phyloP scores from a whole-genome alignment of 495 filamentous ascomycete species.

The Penicillium verhagenii region DNA sequence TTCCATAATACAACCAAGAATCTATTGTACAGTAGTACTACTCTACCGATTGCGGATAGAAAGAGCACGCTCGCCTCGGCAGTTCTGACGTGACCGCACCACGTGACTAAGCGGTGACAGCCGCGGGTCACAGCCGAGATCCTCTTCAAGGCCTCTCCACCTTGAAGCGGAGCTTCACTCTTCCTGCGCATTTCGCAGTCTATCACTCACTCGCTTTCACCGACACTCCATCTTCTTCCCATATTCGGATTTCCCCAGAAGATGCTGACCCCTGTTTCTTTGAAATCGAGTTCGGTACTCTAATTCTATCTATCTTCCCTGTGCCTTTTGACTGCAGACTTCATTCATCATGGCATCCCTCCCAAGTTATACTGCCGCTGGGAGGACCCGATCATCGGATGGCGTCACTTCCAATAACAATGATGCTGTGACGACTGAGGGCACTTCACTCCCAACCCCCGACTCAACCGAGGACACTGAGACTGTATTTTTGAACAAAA shows the following conservation, averaged over 20 bases:
- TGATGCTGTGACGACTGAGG: constrained; percentile 9
- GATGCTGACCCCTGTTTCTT: constrained; percentile 5
- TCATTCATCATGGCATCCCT: constrained; percentile 38
- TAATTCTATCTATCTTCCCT: background rate
- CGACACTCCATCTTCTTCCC: background rate
- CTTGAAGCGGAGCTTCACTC: background rate
- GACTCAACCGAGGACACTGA: constrained; percentile 37
- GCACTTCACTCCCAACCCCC: constrained; percentile 7
- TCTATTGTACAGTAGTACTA: too few species aligned
- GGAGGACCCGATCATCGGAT: constrained; percentile 34
- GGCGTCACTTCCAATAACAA: constrained; percentile 25
- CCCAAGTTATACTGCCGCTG: constrained; percentile 30
- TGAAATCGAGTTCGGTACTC: background rate
- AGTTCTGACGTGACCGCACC: constrained; percentile 1
- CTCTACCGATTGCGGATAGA: background rate
- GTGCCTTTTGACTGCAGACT: background rate
- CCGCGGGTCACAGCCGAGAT: constrained; percentile 7
- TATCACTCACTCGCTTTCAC: background rate
- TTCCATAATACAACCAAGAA: too few species aligned
- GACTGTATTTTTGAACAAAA: constrained; percentile 44
- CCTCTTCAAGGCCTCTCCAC: constrained; percentile 2
- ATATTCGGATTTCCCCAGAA: background rate
- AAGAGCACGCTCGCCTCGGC: constrained; percentile 3
- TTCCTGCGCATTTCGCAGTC: background rate
- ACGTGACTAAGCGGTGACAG: constrained; percentile 2